Base-by-base conservation (phyloP, 345 rosid species). In the Citrus glauca region DNA sequence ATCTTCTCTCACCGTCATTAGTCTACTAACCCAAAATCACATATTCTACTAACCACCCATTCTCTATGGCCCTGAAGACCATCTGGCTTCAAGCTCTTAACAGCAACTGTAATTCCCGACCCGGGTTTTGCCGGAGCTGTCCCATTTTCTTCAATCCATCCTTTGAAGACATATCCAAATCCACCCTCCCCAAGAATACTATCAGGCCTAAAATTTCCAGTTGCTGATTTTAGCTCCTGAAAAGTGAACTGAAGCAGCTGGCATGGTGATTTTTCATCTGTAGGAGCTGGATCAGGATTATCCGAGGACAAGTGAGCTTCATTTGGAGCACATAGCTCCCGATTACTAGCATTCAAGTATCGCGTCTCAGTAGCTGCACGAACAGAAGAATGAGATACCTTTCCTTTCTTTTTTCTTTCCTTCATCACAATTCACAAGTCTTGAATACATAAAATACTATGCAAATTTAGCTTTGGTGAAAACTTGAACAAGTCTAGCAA, bases 161-260 rank as follows among this genome's bases (percentile, higher is more conserved):
- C 94, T 80, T 92, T 92, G 78, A 90, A 91, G 57, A 92, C 94
- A 74, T 86, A 92, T 68, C 97, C 94, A 78, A 92, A 91, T 28
- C 97, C 97, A 24, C 97, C 97, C 79, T 92, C 97, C 45, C 97
- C 97, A 27, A 91, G 97, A 75, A 92, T 92, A 83, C 94, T 92
- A 79, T 92, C 97, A 0, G 93, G 94, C 83, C 93, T 87, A 78
- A 92, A 92, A 83, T 92, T 92, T 72, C 94, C 92, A 13, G 94
- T 91, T 32, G 97, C 94, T 24, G 91, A 88, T 85, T 88, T 92
- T 14, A 92, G 94, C 85, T 92, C 91, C 77, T 88, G 93, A 72
- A 89, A 91, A 62, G 87, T 59, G 79, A 92, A 92, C 71, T 90
- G 91, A 61, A 91, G 87, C 74, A 91, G 84, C 78, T 84, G 93